Conservation (phyloP, 108 stramenopile genomes). For the Skeletonema grethae region DNA sequence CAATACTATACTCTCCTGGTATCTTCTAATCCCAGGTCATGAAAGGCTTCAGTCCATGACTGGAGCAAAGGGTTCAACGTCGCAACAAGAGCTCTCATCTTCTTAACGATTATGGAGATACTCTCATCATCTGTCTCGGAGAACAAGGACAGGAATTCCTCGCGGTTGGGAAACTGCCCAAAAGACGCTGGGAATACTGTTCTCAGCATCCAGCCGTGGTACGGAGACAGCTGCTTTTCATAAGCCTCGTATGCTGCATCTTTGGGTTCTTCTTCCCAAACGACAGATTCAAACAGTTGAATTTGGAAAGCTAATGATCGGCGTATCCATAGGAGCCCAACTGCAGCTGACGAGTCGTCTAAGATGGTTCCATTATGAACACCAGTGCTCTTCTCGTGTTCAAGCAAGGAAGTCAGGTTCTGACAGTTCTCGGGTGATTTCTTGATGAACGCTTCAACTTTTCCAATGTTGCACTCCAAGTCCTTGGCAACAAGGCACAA, state of each 20-base stretch:
- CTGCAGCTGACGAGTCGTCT: constrained; percentile 60
- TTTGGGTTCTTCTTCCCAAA: constrained; percentile 27
- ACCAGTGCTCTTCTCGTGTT: constrained; percentile 39
- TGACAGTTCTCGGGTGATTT: constrained; percentile 28
- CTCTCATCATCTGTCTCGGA: constrained; percentile 14
- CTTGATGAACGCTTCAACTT: constrained; percentile 37
- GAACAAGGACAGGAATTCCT: constrained; percentile 15
- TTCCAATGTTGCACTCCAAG: constrained; percentile 41
- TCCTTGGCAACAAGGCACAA: constrained; percentile 42
- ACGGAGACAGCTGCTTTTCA: constrained; percentile 19
- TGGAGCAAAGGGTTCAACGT: constrained; percentile 25
- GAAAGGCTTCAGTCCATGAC: constrained; percentile 24
- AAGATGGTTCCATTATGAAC: constrained; percentile 50
- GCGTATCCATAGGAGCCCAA: constrained; percentile 68
- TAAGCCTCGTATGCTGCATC: constrained; percentile 33
- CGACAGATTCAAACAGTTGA: constrained; percentile 46
- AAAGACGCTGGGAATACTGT: constrained; percentile 30
- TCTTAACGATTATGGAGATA: constrained; percentile 10
- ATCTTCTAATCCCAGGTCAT: constrained; percentile 24
- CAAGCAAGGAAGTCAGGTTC: constrained; percentile 32
- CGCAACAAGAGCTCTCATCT: constrained; percentile 20
- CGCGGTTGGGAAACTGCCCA: not conserved
- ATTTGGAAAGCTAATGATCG: constrained; percentile 59
- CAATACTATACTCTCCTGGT: constrained; percentile 15
- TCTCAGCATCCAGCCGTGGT: constrained; percentile 37